Percentiles rank a stretch among this genome's conserved stretches.
Conservation (phyloP, 306 rosid species). For the Ormosia semicastrata region DNA sequence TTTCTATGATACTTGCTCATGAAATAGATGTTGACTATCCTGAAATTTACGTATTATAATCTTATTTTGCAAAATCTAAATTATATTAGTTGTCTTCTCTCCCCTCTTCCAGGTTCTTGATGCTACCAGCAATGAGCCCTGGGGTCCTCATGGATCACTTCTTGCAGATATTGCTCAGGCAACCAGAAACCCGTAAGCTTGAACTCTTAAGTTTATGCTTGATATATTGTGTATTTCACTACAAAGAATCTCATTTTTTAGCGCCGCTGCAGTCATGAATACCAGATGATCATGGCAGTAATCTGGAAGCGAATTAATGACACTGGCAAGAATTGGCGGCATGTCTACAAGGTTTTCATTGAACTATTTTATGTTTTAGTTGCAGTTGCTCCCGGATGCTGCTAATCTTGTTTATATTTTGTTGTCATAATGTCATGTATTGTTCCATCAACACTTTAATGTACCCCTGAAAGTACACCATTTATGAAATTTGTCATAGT, state of each 20-base stretch:
- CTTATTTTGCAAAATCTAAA: slow-evolving; percentile 11
- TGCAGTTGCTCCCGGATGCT: slow-evolving; percentile 8
- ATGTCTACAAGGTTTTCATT: slow-evolving; percentile 85
- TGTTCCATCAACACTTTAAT: slow-evolving; percentile 2
- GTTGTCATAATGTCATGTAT: neutral
- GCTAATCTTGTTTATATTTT: neutral
- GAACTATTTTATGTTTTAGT: slow-evolving; percentile 14
- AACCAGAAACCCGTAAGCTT: slow-evolving; percentile 84
- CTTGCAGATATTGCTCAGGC: slow-evolving; percentile 96
- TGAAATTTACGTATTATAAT: neutral
- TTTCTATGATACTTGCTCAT: neutral
- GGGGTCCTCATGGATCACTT: slow-evolving; percentile 99
- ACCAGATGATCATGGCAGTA: slow-evolving; percentile 92
- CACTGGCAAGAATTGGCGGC: slow-evolving; percentile 99
- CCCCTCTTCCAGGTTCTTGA: slow-evolving; percentile 74
- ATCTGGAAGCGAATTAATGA: slow-evolving; percentile 96
- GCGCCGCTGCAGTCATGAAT: slow-evolving; percentile 76
- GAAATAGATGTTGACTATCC: neutral
- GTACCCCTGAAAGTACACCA: neutral
- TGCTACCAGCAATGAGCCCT: slow-evolving; percentile 98
- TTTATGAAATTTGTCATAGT: neutral
- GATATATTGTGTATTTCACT: slow-evolving; percentile 22
- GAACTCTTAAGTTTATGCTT: slow-evolving; percentile 9
- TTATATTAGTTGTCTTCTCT: neutral
- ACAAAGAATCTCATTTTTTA: slow-evolving; percentile 28